phyloP scores from a whole-genome alignment of 805 yeast genomes.

The Zygosaccharomyces kombuchaensis region DNA sequence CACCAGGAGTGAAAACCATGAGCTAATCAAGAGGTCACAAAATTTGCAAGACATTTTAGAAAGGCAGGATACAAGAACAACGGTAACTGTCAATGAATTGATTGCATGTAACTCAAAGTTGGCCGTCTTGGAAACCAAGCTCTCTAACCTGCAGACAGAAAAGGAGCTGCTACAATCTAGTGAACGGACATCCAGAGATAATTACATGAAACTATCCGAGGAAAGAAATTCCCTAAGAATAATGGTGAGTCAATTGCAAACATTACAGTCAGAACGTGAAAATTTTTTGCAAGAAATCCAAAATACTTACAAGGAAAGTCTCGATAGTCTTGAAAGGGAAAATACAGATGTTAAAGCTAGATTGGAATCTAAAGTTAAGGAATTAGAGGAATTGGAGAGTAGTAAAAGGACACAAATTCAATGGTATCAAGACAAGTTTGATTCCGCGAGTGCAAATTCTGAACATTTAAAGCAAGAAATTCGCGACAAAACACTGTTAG shows the following conservation, averaged over 20 bases:
- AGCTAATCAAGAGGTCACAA: conserved; percentile 39
- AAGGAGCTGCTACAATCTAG: conserved; percentile 45
- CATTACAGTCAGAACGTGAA: conserved; percentile 59
- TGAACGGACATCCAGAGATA: conserved; percentile 48
- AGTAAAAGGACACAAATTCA: conserved; percentile 47
- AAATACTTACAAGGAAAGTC: conserved; percentile 44
- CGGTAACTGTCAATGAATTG: conserved; percentile 49
- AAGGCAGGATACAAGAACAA: conserved; percentile 47
- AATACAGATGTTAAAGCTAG: conserved; percentile 3
- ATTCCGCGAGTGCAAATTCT: conserved; percentile 21
- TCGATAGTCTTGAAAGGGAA: conserved; percentile 43
- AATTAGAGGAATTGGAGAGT: conserved; percentile 40
- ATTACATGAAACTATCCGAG: conserved; percentile 47
- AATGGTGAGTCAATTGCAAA: conserved; percentile 56
- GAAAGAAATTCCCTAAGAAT: conserved; percentile 59
- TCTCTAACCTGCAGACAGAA: conserved; percentile 52
- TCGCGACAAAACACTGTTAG: conserved; percentile 9
- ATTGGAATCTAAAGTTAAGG: conserved; percentile 45
- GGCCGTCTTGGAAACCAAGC: conserved; percentile 42
- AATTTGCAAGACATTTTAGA: conserved; percentile 41
- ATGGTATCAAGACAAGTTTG: conserved; percentile 58
- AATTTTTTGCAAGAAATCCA: conserved; percentile 46
- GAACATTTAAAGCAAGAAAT: conserved; percentile 28
- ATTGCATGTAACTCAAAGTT: conserved; percentile 46
- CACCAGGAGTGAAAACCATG: conserved; percentile 43